Conservation (phyloP, 352 stramenopile species). For the Plasmopara muralis region DNA sequence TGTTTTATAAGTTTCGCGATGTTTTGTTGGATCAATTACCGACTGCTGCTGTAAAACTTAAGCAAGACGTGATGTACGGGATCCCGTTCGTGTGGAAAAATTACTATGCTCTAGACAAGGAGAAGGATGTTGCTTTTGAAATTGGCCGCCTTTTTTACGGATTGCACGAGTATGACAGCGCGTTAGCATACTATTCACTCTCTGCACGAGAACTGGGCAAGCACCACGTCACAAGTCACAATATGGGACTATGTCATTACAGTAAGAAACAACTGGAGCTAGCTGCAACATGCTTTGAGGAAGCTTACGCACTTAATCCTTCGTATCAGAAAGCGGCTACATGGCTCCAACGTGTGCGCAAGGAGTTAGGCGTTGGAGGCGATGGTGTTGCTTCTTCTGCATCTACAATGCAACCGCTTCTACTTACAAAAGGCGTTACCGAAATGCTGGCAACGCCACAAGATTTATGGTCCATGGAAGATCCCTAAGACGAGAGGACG, state of each 20-base stretch:
- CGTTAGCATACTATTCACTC: slow-evolving; percentile 84
- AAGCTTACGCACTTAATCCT: slow-evolving; percentile 55
- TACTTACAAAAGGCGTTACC: slow-evolving; percentile 1
- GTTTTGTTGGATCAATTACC: slow-evolving; percentile 85
- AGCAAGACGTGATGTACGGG: slow-evolving; percentile 77
- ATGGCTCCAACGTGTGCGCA: slow-evolving; percentile 73
- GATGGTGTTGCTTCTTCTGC: slow-evolving; percentile 5
- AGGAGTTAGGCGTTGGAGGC: slow-evolving; percentile 36
- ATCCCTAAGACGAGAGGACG: slow-evolving; percentile 42
- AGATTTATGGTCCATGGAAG: slow-evolving; percentile 42
- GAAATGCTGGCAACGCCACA: slow-evolving; percentile 2
- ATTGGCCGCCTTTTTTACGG: slow-evolving; percentile 90
- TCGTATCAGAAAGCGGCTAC: slow-evolving; percentile 76
- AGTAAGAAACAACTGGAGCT: slow-evolving; percentile 70
- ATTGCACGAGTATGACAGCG: slow-evolving; percentile 88
- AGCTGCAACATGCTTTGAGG: slow-evolving; percentile 61
- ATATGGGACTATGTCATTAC: slow-evolving; percentile 94
- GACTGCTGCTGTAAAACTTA: slow-evolving; percentile 49
- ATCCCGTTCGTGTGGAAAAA: slow-evolving; percentile 87
- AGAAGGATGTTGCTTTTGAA: slow-evolving; percentile 91
- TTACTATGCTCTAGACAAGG: slow-evolving; percentile 90
- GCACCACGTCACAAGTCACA: slow-evolving; percentile 94
- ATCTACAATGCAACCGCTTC: slow-evolving; percentile 4
- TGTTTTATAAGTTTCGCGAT: slow-evolving; percentile 95
- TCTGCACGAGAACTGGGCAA: slow-evolving; percentile 87